Base-by-base conservation (phyloP, 2,329 filamentous ascomycete genomes). In the Sclerotinia minor region DNA sequence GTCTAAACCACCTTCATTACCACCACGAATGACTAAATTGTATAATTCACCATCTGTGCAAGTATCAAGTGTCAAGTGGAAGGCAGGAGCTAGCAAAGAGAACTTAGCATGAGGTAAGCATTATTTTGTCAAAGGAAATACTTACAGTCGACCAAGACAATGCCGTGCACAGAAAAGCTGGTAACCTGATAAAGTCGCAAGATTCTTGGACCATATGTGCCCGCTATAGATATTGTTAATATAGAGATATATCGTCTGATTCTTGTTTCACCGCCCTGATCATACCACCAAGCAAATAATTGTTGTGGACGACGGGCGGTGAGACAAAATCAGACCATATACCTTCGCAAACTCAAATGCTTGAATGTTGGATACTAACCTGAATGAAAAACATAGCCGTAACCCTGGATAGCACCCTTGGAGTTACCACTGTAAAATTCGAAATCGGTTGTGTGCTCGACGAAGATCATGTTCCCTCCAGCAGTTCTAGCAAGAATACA, bases 1-100 rank as follows among this genome's bases (percentile, higher is more conserved):
- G 72, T 87, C 85, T 6, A 87, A 76, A 58, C 83, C 83, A 59
- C 84, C 84, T 69, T 77, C 74, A 67, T 85, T 79, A 4, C 79
- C 83, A 55, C 84, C 83, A 5, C 83, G 81, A 67, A 86, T 83
- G 11, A 81, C 81, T 80, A 85, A 80, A 24, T 85, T 85, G 75
- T 85, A 86, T 4, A 84, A 75, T 73, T 86, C 83, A 17, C 83
- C 83, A 71, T 83, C 81, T 21, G 77, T 76, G 73, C 81, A 83
- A 5, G 80, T 84, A 69, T 84, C 82, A 67, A 85, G 72, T 13
- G 77, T 78, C 63, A 85, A 80, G 72, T 85, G 83, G 67, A 72
- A 74, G 5, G 67, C 65, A 17, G 70, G 70, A 15, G 73, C 72
- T 73, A 54, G 8, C 75, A 63, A 4, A 55, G 54, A 5, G 17